Evolutionary conservation across 2,329 filamentous ascomycete genomes (phyloP).

Genomic region (Blastomyces gilchristii): DNA sequence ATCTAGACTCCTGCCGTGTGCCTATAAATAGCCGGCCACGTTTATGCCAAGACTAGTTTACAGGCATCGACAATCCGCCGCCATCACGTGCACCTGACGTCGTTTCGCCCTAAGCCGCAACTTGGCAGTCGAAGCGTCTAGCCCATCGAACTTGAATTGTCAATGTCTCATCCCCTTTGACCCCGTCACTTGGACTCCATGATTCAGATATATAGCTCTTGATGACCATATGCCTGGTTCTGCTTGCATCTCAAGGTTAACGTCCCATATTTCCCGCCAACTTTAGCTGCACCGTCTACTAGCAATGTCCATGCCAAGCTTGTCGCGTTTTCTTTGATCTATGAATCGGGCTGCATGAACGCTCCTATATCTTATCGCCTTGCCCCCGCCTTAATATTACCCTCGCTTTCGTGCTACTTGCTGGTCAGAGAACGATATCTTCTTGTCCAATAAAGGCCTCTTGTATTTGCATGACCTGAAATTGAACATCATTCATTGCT

Average conservation of each 20-base stretch:
- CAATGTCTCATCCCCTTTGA: neutral
- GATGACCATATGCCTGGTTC: neutral
- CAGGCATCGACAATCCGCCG: neutral
- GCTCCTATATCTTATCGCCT: neutral
- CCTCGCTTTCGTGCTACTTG: neutral
- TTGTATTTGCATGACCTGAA: neutral
- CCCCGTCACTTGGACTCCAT: neutral
- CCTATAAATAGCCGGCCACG: neutral
- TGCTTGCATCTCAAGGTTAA: neutral
- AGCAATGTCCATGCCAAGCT: neutral
- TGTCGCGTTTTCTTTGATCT: neutral
- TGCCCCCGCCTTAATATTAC: neutral
- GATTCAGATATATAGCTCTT: neutral
- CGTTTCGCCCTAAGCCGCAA: neutral
- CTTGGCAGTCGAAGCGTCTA: neutral
- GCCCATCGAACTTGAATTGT: neutral
- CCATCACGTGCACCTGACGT: neutral
- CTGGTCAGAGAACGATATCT: too few species aligned
- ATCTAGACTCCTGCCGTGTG: neutral
- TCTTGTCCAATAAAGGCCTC: neutral
- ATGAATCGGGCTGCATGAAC: neutral
- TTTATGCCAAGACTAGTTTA: slow-evolving; percentile 2
- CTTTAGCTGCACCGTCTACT: neutral
- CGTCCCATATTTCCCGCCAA: neutral
- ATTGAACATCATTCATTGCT: neutral